Conservation (phyloP, 108 stramenopile species). For the Mediolabrus comicus region DNA sequence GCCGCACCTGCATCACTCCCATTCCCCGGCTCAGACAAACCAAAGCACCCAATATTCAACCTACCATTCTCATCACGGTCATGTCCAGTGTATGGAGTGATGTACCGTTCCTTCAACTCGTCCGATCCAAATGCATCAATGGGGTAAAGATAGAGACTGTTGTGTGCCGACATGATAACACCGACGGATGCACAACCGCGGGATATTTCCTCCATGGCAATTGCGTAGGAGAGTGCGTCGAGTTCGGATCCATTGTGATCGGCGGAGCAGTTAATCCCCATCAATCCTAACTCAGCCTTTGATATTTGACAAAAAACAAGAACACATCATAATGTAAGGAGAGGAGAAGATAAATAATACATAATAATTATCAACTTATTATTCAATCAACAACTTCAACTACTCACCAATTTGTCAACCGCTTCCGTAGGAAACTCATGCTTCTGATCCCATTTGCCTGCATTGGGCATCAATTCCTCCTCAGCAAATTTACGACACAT, state of each 20-base stretch:
- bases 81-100: constrained; percentile 68
- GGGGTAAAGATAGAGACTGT: constrained; percentile 93
- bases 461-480: constrained; percentile 90
- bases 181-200: constrained; percentile 95
- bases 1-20: constrained; percentile 95
- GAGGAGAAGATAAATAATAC: no score
- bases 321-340: not conserved
- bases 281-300: constrained; percentile 90
- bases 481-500: constrained; percentile 97
- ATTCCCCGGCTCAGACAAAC: constrained; percentile 90
- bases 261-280: constrained; percentile 89
- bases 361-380: not conserved
- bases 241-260: constrained; percentile 88
- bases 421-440: constrained; percentile 77
- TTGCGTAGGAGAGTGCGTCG: constrained; percentile 95
- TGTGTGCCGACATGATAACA: constrained; percentile 96
- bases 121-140: constrained; percentile 89
- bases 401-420: constrained; percentile 56
- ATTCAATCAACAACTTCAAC: not conserved
- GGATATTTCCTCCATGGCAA: constrained; percentile 98
- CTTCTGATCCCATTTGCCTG: constrained; percentile 86
- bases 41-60: constrained; percentile 85
- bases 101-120: constrained; percentile 80
- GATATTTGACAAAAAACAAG: not conserved
- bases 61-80: constrained; percentile 39